phyloP scores from a whole-genome alignment of 805 yeast species.

The Wickerhamiella allomyrinae region DNA sequence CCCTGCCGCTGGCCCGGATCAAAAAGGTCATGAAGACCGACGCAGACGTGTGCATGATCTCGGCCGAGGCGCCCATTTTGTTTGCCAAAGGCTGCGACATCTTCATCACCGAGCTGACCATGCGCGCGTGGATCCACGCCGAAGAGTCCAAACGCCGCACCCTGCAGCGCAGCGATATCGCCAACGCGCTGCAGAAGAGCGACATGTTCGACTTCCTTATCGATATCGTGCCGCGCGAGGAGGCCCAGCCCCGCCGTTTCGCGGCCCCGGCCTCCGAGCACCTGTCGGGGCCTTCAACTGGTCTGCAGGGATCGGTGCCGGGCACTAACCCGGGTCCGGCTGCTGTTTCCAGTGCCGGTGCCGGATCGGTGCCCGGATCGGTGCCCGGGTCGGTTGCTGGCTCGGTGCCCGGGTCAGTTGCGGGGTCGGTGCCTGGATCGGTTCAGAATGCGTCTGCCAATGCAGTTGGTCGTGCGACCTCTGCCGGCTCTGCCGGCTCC shows the following conservation, averaged over 20 bases:
- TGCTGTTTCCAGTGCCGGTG: neutral
- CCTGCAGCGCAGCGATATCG: conserved; percentile 83
- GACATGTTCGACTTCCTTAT: conserved; percentile 97
- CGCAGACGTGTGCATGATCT: conserved; percentile 92
- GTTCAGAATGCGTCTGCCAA: too few species aligned
- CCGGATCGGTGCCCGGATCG: neutral
- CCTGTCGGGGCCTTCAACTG: too few species aligned
- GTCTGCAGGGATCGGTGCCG: neutral
- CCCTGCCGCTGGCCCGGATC: conserved; percentile 87
- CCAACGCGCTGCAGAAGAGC: conserved; percentile 83
- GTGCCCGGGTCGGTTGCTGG: too few species aligned
- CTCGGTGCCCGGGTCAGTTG: neutral
- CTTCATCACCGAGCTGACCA: conserved; percentile 89
- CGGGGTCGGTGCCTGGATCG: too few species aligned
- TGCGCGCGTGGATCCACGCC: conserved; percentile 99
- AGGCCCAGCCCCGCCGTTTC: conserved; percentile 29
- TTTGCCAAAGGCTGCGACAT: conserved; percentile 98
- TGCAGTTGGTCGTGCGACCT: neutral
- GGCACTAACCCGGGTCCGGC: neutral
- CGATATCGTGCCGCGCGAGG: conserved; percentile 90
- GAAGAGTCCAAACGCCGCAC: conserved; percentile 93
- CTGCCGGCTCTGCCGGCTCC: too few species aligned
- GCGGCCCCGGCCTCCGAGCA: neutral
- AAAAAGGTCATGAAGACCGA: conserved; percentile 97
- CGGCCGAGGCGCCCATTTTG: conserved; percentile 94